phyloP scores from a whole-genome alignment of 768 basidiomycete genomes.

The Grammothele lineata region DNA sequence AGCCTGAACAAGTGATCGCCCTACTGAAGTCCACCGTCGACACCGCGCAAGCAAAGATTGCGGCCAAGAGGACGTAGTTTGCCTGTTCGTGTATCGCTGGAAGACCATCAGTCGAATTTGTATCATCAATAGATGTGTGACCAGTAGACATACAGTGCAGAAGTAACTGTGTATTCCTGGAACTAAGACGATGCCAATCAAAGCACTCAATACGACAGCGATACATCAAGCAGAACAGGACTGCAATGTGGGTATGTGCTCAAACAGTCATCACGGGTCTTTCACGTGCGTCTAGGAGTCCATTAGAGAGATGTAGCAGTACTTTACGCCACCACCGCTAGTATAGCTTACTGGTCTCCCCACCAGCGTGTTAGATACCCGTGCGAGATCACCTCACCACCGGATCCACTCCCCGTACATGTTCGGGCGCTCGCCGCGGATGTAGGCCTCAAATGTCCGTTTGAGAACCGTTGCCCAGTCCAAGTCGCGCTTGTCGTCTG shows the following conservation, averaged over 20 bases:
- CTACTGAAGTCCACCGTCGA: conserved; percentile 67
- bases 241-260: no score
- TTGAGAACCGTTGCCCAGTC: conserved; percentile 95
- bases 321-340: no score
- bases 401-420: conserved; percentile 86
- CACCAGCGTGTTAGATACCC: no score
- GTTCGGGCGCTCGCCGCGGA: conserved; percentile 89
- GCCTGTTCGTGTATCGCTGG: neutral
- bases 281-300: no score
- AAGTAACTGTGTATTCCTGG: no score
- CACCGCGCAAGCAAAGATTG: conserved; percentile 52
- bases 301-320: no score
- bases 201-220: neutral
- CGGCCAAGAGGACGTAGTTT: conserved; percentile 13
- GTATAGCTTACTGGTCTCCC: no score
- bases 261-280: no score
- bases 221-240: neutral
- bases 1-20: conserved; percentile 75
- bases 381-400: conserved; percentile 37
- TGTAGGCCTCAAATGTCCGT: conserved; percentile 89
- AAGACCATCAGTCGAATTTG: neutral
- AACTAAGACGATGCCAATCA: no score
- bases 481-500: conserved; percentile 70
- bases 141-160: neutral
- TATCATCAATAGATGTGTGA: neutral